Evolutionary conservation across 768 basidiomycete genomes (phyloP).

Genomic region (Panellus pusillus): DNA sequence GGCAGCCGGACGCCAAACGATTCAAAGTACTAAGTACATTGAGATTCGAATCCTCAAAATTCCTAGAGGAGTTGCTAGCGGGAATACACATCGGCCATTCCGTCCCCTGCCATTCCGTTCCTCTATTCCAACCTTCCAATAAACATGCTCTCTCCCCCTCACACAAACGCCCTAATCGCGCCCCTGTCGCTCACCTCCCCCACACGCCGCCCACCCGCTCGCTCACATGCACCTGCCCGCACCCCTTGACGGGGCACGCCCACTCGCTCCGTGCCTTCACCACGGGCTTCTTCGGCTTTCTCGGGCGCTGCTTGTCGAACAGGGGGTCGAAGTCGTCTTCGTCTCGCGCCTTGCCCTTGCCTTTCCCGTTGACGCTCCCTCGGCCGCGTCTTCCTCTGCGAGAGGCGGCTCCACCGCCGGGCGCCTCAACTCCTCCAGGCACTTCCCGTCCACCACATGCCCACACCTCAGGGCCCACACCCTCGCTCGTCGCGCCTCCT

Average conservation of each 20-base stretch:
- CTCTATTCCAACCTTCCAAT: neutral
- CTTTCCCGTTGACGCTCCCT: constrained; percentile 1
- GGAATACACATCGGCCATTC: neutral
- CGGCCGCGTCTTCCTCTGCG: neutral
- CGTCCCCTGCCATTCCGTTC: neutral
- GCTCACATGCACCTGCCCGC: constrained; percentile 54
- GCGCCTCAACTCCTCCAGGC: constrained; percentile 56
- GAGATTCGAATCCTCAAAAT: no score
- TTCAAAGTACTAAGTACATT: no score
- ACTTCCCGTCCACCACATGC: constrained; percentile 79
- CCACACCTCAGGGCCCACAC: constrained; percentile 78
- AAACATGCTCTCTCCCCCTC: constrained; percentile 1
- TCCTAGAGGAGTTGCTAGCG: no score
- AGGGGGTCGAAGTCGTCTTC: no score
- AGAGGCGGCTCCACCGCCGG: constrained; percentile 29
- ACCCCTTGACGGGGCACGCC: constrained; percentile 64
- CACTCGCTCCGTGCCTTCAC: constrained; percentile 57
- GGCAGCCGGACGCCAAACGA: no score
- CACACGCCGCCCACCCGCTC: constrained; percentile 59
- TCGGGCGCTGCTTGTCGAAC: no score
- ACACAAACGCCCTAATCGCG: constrained; percentile 46
- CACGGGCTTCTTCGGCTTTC: constrained; percentile 34
- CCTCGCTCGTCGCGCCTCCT: constrained; percentile 45
- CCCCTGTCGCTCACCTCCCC: constrained; percentile 26
- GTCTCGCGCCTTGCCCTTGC: constrained; percentile 16